Base-by-base conservation (phyloP, 2,329 filamentous ascomycete species). In the Fusarium albidum region DNA sequence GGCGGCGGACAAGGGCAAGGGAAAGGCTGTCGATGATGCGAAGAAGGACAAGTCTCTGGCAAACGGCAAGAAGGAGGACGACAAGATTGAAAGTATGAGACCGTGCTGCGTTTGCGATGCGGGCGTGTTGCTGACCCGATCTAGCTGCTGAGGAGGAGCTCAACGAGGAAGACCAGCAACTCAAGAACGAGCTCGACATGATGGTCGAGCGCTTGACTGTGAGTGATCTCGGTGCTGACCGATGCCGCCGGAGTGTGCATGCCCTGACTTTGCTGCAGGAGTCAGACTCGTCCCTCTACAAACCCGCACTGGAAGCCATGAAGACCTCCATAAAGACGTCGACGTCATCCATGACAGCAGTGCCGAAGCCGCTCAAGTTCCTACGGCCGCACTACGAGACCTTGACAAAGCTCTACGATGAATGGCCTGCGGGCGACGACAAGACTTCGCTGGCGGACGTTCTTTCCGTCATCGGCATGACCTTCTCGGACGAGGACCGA, bases 251-350 rank as follows among this genome's bases (percentile, higher is more conserved):
- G 18, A 9, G 27, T 13, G 27, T 13, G 38, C 31, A 17, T 46
- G 17, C 52, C 42, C 57, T 69, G 49, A 66, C 59, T 18, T 10
- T 35, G 37, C 18, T 55, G 4, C 69, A 96, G 91, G 95, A 98
- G 79, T 83, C 89, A 63, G 90, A 98, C 77, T 82, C 84, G 63
- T 87, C 86, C 53, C 89, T 98, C 65, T 97, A 98, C 81, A 94
- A 93, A 74, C 86, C 93, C 54, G 90, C 95, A 48, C 82, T 99
- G 65, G 93, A 98, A 76, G 90, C 92, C 65, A 97, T 99, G 86
- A 98, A 97, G 81, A 92, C 88, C 69, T 96, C 92, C 72, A 99
- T 99, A 82, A 98, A 97, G 82, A 99, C 95, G 49, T 96, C 95
- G 55, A 99, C 95, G 64, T 98, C 93, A 54, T 99, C 96, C 38